Evolutionary conservation across 441 rosid species (phyloP).

Genomic region (Daphne laureola): DNA sequence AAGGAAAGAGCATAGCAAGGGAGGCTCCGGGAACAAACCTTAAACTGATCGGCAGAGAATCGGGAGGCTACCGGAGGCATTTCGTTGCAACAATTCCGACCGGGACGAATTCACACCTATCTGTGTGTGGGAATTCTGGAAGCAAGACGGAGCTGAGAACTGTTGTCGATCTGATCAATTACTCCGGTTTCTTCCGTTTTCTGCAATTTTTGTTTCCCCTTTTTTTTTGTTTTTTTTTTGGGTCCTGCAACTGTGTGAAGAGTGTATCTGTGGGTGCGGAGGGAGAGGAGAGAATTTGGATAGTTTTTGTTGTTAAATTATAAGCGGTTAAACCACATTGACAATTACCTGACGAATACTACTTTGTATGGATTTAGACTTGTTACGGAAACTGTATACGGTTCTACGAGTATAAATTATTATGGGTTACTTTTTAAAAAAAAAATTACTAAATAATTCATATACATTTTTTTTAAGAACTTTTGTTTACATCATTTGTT

Average conservation of each 20-base stretch:
- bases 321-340: constrained; percentile 8
- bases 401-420: no score
- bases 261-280: not conserved
- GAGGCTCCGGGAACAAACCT: no score
- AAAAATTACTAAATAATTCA: no score
- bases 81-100: constrained; percentile 2
- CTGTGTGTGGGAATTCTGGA: not conserved
- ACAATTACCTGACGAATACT: constrained; percentile 20
- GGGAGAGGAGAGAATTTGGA: constrained; percentile 2
- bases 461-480: no score
- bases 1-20: no score
- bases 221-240: no score
- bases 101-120: not conserved
- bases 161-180: constrained; percentile 17
- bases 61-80: constrained; percentile 31
- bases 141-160: not conserved
- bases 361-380: no score
- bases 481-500: no score
- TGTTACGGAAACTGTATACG: no score
- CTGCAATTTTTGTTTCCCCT: not conserved
- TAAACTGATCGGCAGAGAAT: constrained; percentile 15
- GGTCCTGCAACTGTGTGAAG: not conserved
- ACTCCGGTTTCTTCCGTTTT: not conserved
- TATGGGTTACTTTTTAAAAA: no score
- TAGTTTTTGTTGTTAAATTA: not conserved